Evolutionary conservation across 306 rosid genomes (phyloP), one percentile per base, ranked within the genome.

Genomic region (Alnus rubra): DNA sequence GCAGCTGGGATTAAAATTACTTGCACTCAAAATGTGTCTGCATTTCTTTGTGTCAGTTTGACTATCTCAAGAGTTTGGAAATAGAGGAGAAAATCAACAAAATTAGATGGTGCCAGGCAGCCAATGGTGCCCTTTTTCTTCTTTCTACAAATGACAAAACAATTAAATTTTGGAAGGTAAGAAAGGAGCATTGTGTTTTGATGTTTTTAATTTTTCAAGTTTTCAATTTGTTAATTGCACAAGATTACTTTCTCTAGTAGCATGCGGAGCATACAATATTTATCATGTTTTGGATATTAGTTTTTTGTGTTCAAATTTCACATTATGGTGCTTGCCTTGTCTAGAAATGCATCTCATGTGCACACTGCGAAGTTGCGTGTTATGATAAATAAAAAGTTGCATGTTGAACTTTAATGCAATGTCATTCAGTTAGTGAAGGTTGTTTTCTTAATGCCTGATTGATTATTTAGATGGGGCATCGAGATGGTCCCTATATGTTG

Each of bases 71-170:
- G 93, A 96, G 99, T 67, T 96, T 96, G 93, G 99, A 96, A 86
- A 96, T 96, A 80, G 99, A 96, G 90, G 99, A 96, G 91, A 96
- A 96, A 87, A 96, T 96, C 86, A 96, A 96, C 93, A 96, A 96
- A 87, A 96, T 96, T 86, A 96, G 92, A 86, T 96, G 99, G 99
- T 96, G 99, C 85, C 99, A 96, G 88, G 91, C 87, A 35, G 96
- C 98, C 47, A 96, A 93, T 86, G 95, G 98, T 33, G 96, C 99
- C 8, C 79, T 96, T 19, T 96, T 96, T 89, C 96, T 96, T 74
- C 89, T 96, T 73, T 96, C 99, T 60, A 90, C 99, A 49, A 96
- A 96, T 76, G 99, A 96, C 74, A 96, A 96, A 84, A 96, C 99
- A 60, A 96, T 96, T 77, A 96, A 96, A 73, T 91, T 85, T 85